Base-by-base conservation (phyloP, 1,284 basidiomycete species). In the Ganoderma lucidum region DNA sequence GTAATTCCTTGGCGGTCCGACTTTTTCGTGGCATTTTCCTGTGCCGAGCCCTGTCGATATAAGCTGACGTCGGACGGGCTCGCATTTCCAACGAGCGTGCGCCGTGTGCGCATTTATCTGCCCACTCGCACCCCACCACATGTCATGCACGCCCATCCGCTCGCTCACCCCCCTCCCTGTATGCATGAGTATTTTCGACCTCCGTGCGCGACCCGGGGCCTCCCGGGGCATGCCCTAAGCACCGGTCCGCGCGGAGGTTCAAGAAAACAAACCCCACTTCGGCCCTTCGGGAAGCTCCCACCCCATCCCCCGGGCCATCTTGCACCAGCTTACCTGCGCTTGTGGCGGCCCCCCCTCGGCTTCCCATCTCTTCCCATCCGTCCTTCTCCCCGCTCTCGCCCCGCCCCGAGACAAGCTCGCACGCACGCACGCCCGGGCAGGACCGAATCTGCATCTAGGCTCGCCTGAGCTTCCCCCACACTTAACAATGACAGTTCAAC, bases 171-270 rank as follows among this genome's bases (percentile, higher is more conserved):
- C 30, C 45, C 45, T 48, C 45, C n/a, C 1, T 19, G 5, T 44
- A 5, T 12, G 42, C 15, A 44, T 44, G 42, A 10, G 12, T 41
- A 41, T n/a, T 56, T 44, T 48, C 61, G 12, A 42, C 19, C 67
- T 65, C 68, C 71, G 71, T 69, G 66, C 58, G 35, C 66, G 12
- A 44, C 58, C 62, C 69, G 71, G 23, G 23, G 23, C 23, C 23
- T 23, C 23, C 23, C 23, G 23, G 23, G 71, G 65, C 65, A 72
- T 72, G 55, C 51, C 30, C 64, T 72, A 72, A 72, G 69, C 71
- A 66, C 69, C 71, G 68, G 53, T 62, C 37, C 35, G 69, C 15
- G 44, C 71, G 71, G 71, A 70, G 23, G 23, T 23, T 23, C 23
- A 23, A 61, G 58, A 30, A 59, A 41, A 12, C 45, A 48, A 2